phyloP scores from a whole-genome alignment of 2,329 filamentous ascomycete genomes.

The Colletotrichum camelliae region DNA sequence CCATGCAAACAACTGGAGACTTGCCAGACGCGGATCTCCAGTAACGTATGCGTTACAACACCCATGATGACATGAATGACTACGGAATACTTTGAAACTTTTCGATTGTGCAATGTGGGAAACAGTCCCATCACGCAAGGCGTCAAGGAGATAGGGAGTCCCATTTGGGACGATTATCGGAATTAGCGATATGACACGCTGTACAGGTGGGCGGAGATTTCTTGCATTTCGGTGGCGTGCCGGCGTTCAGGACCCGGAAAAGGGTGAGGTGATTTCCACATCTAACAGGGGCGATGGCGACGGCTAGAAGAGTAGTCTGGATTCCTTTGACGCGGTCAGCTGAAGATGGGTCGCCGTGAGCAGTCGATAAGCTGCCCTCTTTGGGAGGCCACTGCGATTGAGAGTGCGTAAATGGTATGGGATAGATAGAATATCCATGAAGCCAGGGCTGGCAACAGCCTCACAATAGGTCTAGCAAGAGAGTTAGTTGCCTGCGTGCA shows the following conservation, averaged over 20 bases:
- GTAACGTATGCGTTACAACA: slow-evolving; percentile 18
- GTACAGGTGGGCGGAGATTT: slow-evolving; percentile 6
- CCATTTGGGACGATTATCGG: not conserved
- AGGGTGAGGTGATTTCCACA: not conserved
- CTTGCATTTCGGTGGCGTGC: slow-evolving; percentile 14
- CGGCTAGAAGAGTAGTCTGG: not conserved
- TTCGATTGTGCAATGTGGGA: slow-evolving; percentile 3
- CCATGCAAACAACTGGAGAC: slow-evolving; percentile 46
- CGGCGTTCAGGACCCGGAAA: slow-evolving; percentile 10
- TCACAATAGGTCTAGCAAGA: not conserved
- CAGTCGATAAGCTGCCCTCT: not conserved
- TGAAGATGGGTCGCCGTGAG: not conserved
- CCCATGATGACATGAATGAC: slow-evolving; percentile 19
- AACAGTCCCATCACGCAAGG: slow-evolving; percentile 13
- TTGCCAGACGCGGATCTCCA: slow-evolving; percentile 39
- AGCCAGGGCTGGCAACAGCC: not conserved
- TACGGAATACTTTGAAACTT: not conserved
- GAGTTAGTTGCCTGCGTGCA: not conserved
- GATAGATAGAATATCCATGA: not conserved
- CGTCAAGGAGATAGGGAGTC: slow-evolving; percentile 11
- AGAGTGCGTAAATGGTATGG: not conserved
- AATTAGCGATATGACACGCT: not conserved
- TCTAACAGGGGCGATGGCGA: not conserved
- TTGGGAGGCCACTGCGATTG: not conserved
- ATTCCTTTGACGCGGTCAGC: not conserved